A percentile compares a stretch with the other conserved stretches of the same genome.
Conservation (phyloP, 768 basidiomycete species). For the Rhodosporidiobolus sp. region DNA sequence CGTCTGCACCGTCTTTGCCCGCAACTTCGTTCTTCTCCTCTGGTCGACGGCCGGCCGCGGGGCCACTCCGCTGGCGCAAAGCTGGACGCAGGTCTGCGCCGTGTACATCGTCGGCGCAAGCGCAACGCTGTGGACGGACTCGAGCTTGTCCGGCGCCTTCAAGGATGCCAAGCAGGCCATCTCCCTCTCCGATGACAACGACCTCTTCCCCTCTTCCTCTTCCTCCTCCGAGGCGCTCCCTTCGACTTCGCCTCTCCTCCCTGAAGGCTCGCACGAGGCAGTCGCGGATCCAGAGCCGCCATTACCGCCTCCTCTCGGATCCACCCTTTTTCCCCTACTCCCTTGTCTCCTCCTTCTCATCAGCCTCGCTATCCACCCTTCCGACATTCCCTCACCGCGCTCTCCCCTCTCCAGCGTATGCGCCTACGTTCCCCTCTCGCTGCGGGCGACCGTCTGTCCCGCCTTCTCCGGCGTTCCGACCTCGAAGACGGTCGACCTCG, state of each 20-base stretch:
- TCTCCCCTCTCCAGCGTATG: constrained; percentile 24
- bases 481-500: constrained; percentile 36
- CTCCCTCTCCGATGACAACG: background rate
- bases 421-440: constrained; percentile 12
- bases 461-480: background rate
- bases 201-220: background rate
- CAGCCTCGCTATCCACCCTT: constrained; percentile 14
- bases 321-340: constrained; percentile 17
- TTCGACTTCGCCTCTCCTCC: background rate
- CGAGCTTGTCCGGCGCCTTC: background rate
- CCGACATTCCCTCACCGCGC: constrained; percentile 1
- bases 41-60: background rate
- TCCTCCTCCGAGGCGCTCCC: background rate
- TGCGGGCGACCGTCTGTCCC: constrained; percentile 29
- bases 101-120: constrained; percentile 17
- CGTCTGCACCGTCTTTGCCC: constrained; percentile 7
- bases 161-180: background rate
- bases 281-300: no score
- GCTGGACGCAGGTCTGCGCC: constrained; percentile 24
- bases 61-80: background rate
- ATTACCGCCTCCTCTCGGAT: background rate
- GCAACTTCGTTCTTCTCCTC: constrained; percentile 21
- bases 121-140: background rate
- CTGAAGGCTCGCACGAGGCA: background rate
- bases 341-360: constrained; percentile 29